phyloP scores from a whole-genome alignment of 2,329 filamentous ascomycete genomes.

The Fusarium verrucosum region DNA sequence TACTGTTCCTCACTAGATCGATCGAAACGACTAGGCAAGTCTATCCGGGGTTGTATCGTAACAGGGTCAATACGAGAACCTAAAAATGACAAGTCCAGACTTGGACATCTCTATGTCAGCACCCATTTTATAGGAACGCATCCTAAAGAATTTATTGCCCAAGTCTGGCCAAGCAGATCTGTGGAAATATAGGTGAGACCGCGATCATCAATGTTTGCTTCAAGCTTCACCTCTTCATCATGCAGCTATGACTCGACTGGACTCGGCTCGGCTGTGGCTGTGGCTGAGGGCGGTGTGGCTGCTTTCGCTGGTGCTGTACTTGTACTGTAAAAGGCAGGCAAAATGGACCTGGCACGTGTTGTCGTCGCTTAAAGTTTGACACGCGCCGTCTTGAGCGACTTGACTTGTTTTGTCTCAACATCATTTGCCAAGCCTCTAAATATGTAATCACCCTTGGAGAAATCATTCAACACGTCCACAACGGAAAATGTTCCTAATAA shows the following conservation, averaged over 20 bases:
- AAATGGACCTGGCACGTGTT: conserved; percentile 41
- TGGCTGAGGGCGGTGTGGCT: conserved; percentile 36
- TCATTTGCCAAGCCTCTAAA: conserved; percentile 15
- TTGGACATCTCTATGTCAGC: neutral
- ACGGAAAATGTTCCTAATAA: conserved; percentile 8
- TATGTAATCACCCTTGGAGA: conserved; percentile 11
- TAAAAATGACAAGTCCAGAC: neutral
- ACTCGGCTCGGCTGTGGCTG: conserved; percentile 26
- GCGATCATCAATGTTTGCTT: neutral
- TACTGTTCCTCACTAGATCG: neutral
- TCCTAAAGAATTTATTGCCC: neutral
- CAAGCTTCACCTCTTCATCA: conserved; percentile 27
- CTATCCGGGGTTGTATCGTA: neutral
- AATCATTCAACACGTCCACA: conserved; percentile 11
- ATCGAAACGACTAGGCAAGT: conserved; percentile 9
- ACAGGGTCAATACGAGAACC: neutral
- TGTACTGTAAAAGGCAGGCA: conserved; percentile 36
- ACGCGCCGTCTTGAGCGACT: conserved; percentile 28
- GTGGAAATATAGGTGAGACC: neutral
- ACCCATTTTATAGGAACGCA: neutral
- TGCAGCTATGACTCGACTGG: conserved; percentile 20
- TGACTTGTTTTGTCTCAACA: conserved; percentile 35
- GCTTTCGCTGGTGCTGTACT: no score
- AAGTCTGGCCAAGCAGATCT: neutral
- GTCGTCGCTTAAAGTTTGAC: conserved; percentile 43